Evolutionary conservation across 176 grass and related monocot species (phyloP), one percentile per base, ranked within the genome.

Genomic region (Aegilops umbellulata): DNA sequence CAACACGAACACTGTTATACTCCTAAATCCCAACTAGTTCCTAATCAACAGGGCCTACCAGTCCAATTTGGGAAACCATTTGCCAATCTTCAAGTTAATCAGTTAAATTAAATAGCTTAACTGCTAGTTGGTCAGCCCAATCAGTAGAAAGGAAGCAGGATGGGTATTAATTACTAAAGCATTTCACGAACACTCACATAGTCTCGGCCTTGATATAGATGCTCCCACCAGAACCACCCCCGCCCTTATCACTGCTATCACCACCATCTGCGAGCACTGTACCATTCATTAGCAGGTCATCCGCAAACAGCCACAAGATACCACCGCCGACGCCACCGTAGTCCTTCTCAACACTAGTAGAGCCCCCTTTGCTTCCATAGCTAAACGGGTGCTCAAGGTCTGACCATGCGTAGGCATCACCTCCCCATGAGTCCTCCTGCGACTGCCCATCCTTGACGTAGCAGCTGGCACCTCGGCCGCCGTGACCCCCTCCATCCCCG

Each of bases 391-490:
- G 49, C 53, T 91, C 69, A 10, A 99, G 90, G 36, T 90, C 81
- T 1, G 86, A 90, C 97, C 97, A 99, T 1, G 94, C 90, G 32
- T 99, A 99, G 3, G 97, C 88, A 51, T 99, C 97, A 9, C 97
- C 97, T 12, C 97, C 97, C 97, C 97, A 99, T 0, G 94, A 99
- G 79, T 99, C 97, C 88, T 99, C 97, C 84, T 99, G 97, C 0
- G 92, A 94, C 90, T 96, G 91, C 51, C 94, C 97, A 1, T 99
- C 90, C 91, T 82, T 94, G 57, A 99, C 86, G 20, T 85, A 90
- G 86, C 97, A 99, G 84, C 97, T 99, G 27, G 97, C 97, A 0
- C 97, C 97, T 64, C 97, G 86, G 9, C 97, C 97, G 20, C 97
- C 97, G 22, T 96, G 94, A 0, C 97, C 97, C 20, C 97, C 97